Base-by-base conservation (phyloP, 306 rosid species). In the Begonia fuchsioides region DNA sequence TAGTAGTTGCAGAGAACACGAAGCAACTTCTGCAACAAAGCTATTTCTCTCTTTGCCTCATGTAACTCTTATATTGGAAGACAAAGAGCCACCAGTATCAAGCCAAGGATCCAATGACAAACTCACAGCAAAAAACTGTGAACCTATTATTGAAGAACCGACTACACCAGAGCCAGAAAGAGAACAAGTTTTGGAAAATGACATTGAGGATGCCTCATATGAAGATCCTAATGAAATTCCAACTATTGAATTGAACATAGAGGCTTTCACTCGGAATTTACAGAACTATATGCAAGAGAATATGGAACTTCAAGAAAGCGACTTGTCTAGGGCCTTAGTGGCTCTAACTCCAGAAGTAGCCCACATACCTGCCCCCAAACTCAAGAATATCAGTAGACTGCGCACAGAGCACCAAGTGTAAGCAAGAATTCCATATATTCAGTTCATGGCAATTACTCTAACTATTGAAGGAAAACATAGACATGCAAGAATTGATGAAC, bases 341-440 rank as follows among this genome's bases (percentile, higher is more conserved):
- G 80, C 94, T 55, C 57, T 92, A 61, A 65, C 72, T 53, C 74
- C 87, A 62, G 78, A 73, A 58, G 94, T 75, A 54, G 83, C 99
- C 39, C 77, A 88, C 32, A 76, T 92, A 68, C 99, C 99, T 49
- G 60, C 38, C 18, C 80, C 99, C 54, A 92, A 76, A 82, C 86
- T 92, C 17, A 92, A 92, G 81, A 77, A 85, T 64, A 66, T 85
- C 68, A 75, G 77, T 76, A 67, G 85, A 50, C 74, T 90, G 38
- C 87, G 98, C 62, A 90, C 98, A 58, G 98, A 90, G 68, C 98
- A 90, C 55, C 78, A 71, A 56, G 98, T 90, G 98, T 90, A 81
- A 84, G 97, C 66, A 56, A 61, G 38, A 67, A 43, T 38, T 52
- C 43, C 44, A 54, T 56, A 40, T 47, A 52, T 60, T 64, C 52